Evolutionary conservation across 2,329 filamentous ascomycete genomes (phyloP).

Genomic region (Trichoderma sp.): DNA sequence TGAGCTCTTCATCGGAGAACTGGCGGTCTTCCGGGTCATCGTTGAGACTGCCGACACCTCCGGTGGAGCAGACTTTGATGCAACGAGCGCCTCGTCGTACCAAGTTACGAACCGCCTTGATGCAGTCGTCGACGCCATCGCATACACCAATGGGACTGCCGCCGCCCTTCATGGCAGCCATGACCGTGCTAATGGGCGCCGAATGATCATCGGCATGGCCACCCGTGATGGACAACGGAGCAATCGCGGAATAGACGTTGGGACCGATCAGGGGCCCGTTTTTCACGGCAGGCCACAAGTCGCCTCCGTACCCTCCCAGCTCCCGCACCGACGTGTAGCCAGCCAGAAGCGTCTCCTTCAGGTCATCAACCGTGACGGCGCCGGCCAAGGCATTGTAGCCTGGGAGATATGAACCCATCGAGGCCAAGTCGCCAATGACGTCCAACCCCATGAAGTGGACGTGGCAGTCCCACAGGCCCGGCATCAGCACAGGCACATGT

Average conservation of each 20-base stretch:
- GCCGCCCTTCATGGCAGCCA: constrained; percentile 34
- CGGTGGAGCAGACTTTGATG: constrained; percentile 42
- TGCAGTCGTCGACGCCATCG: constrained; percentile 42
- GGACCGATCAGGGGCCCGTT: constrained; percentile 46
- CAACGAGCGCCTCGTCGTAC: constrained; percentile 40
- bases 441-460: constrained; percentile 44
- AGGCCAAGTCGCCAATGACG: neutral
- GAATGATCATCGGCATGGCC: constrained; percentile 45
- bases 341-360: constrained; percentile 39
- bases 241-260: constrained; percentile 47
- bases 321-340: constrained; percentile 53
- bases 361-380: constrained; percentile 25
- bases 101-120: constrained; percentile 39
- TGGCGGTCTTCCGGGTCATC: constrained; percentile 40
- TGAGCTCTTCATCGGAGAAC: constrained; percentile 40
- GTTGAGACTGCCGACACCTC: constrained; percentile 39
- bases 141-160: constrained; percentile 33
- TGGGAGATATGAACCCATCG: constrained; percentile 11
- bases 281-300: constrained; percentile 41
- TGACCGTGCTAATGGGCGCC: constrained; percentile 33
- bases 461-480: constrained; percentile 54
- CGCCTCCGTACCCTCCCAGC: constrained; percentile 45
- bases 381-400: constrained; percentile 19
- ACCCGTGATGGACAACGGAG: constrained; percentile 44
- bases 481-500: constrained; percentile 46